A percentile compares a stretch with the other conserved stretches of the same genome.
Evolutionary conservation across 306 rosid genomes (phyloP).

Genomic region (Quercus ilex): DNA sequence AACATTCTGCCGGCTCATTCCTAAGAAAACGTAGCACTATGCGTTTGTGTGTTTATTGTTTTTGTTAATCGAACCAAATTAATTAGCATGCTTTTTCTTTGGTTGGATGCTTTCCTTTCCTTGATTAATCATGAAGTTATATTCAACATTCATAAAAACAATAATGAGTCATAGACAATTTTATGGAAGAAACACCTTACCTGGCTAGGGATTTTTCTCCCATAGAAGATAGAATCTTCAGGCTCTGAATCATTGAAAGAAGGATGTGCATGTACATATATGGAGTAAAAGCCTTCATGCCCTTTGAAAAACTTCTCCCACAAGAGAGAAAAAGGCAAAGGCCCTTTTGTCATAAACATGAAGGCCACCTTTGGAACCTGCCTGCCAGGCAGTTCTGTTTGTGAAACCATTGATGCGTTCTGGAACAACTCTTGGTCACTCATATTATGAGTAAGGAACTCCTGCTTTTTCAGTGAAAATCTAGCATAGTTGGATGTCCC

Average conservation of each 20-base stretch:
- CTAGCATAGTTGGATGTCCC: neutral
- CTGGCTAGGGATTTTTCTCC: slow-evolving; percentile 60
- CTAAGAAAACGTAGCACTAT: too few relatives aligned
- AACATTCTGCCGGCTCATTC: too few relatives aligned
- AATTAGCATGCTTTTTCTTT: too few relatives aligned
- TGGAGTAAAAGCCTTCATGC: slow-evolving; percentile 37
- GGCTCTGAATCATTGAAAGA: slow-evolving; percentile 39
- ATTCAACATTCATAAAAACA: neutral
- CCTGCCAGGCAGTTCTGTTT: neutral
- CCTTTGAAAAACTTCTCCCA: slow-evolving; percentile 63
- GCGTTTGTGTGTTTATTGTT: too few relatives aligned
- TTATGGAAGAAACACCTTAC: slow-evolving; percentile 15
- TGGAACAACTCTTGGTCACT: slow-evolving; percentile 51
- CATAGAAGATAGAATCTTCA: slow-evolving; percentile 47
- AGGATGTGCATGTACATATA: slow-evolving; percentile 58
- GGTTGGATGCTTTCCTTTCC: too few relatives aligned
- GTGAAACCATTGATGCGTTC: slow-evolving; percentile 39
- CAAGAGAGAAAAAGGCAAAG: slow-evolving; percentile 42
- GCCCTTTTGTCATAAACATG: slow-evolving; percentile 58
- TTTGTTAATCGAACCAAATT: too few relatives aligned
- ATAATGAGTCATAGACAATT: neutral
- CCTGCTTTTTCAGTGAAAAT: slow-evolving; percentile 12
- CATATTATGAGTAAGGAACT: slow-evolving; percentile 43
- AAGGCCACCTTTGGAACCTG: slow-evolving; percentile 52
- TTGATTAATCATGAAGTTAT: too few relatives aligned